These are phyloP conservation scores for Calonectria multiphialidica DNA, from an alignment of 2,329 filamentous ascomycete genomes.

Conservation along the genomic window DNA sequence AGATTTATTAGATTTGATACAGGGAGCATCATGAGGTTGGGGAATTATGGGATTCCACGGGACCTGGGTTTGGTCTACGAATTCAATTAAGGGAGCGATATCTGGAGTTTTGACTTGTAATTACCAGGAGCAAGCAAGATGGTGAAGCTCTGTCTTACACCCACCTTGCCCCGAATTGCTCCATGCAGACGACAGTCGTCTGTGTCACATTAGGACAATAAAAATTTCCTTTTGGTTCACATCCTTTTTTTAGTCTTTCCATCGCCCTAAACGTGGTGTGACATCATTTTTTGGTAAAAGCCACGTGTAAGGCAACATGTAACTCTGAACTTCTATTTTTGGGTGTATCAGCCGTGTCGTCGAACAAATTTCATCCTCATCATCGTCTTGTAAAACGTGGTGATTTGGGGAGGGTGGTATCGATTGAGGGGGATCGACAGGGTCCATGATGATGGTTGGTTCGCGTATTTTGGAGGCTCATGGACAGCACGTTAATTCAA, in stretches of 20 bases:
- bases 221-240: not conserved
- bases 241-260: not conserved
- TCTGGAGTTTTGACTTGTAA: conserved; percentile 45
- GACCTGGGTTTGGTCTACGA: conserved; percentile 32
- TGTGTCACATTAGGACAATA: not conserved
- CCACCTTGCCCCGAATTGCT: conserved; percentile 1
- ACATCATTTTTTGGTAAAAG: too few species aligned
- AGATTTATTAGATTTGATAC: conserved; percentile 21
- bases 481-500: conserved; percentile 5
- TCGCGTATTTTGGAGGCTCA: conserved; percentile 14
- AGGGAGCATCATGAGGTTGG: not conserved
- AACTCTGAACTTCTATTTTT: not conserved
- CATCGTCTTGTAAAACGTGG: not conserved
- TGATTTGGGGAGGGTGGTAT: conserved; percentile 1
- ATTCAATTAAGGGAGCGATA: conserved; percentile 39
- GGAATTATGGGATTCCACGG: conserved; percentile 30
- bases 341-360: too few species aligned
- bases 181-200: not conserved
- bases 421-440: conserved; percentile 25
- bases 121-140: conserved; percentile 31
- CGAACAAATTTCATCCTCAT: not conserved
- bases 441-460: conserved; percentile 20
- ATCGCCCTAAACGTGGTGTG: not conserved
- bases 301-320: not conserved
- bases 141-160: conserved; percentile 13